Evolutionary conservation across 2,329 filamentous ascomycete genomes (phyloP).

Genomic region (Diplodia sapinea): DNA sequence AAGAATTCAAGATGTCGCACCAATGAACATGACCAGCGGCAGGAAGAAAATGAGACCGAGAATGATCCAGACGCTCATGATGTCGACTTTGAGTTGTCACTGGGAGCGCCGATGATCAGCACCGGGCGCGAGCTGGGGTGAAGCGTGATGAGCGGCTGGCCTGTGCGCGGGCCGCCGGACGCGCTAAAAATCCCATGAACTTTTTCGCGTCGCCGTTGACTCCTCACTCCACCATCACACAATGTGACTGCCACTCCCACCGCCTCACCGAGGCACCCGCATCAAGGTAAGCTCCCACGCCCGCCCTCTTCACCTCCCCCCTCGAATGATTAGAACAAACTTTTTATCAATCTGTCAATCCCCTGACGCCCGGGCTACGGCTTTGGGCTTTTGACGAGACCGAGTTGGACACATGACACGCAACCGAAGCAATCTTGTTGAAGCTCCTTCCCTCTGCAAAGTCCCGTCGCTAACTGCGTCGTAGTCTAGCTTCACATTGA

Average conservation of each 20-base stretch:
- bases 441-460: neutral
- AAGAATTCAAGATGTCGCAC: neutral
- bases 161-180: neutral
- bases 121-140: neutral
- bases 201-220: conserved; percentile 25
- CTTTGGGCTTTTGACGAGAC: conserved; percentile 29
- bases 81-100: conserved; percentile 5
- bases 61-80: conserved; percentile 45
- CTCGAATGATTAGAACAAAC: conserved; percentile 31
- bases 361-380: conserved; percentile 28
- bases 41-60: conserved; percentile 44
- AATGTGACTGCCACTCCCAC: conserved; percentile 28
- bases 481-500: neutral
- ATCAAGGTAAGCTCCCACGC: conserved; percentile 6
- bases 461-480: neutral
- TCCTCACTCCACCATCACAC: conserved; percentile 27
- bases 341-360: conserved; percentile 33
- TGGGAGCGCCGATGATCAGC: conserved; percentile 5
- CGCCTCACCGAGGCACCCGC: conserved; percentile 29
- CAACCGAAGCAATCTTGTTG: neutral
- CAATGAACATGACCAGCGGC: conserved; percentile 45
- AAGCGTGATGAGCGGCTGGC: conserved; percentile 10
- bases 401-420: conserved; percentile 30
- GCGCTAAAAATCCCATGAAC: conserved; percentile 27
- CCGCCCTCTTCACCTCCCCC: neutral